Conservation (phyloP, 2,329 filamentous ascomycete species). For the Curvularia hawaiiensis region DNA sequence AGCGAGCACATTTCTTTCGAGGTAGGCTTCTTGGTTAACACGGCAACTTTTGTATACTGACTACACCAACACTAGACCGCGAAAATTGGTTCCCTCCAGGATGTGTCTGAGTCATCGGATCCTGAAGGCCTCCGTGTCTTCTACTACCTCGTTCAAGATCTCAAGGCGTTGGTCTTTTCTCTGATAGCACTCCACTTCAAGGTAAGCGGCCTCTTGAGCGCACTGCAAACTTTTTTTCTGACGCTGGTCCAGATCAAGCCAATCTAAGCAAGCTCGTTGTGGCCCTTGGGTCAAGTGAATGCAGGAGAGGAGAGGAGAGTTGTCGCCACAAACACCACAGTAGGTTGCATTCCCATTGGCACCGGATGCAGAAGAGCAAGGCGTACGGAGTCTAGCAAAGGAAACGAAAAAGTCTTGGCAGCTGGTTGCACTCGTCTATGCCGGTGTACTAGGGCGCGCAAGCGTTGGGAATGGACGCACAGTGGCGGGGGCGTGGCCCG, state of each 20-base stretch:
- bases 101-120: slow-evolving; percentile 94
- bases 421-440: not conserved
- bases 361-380: not conserved
- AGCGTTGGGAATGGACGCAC: not conserved
- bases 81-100: slow-evolving; percentile 95
- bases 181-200: slow-evolving; percentile 98
- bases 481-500: not conserved
- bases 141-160: slow-evolving; percentile 96
- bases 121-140: slow-evolving; percentile 96
- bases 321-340: slow-evolving; percentile 1
- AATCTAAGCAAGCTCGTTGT: slow-evolving; percentile 54
- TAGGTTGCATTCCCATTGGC: slow-evolving; percentile 1
- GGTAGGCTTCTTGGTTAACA: slow-evolving; percentile 56
- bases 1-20: slow-evolving; percentile 98
- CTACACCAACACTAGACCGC: slow-evolving; percentile 69
- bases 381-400: slow-evolving; percentile 4
- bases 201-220: slow-evolving; percentile 49
- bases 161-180: slow-evolving; percentile 96
- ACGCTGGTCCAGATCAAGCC: slow-evolving; percentile 66
- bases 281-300: not conserved
- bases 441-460: not conserved
- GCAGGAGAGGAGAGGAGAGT: not conserved
- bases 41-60: slow-evolving; percentile 23
- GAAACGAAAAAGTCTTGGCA: not conserved
- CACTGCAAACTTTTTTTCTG: not conserved